phyloP scores from a whole-genome alignment of 352 stramenopile genomes.

The Phytophthora fragariae region DNA sequence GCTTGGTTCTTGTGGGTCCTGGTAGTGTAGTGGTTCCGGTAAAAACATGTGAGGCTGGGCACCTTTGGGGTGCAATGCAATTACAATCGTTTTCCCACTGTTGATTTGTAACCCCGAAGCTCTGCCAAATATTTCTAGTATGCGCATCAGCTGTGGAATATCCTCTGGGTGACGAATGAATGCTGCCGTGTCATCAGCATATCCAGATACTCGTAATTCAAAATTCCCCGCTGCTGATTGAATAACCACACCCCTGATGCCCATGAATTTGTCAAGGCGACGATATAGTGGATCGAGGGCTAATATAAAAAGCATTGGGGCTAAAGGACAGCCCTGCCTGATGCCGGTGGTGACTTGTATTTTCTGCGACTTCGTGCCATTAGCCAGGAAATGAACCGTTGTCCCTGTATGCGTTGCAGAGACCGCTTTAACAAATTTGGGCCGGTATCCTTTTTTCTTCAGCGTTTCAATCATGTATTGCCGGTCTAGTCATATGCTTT shows the following conservation, averaged over 20 bases:
- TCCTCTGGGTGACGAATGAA: background rate
- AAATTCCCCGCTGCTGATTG: background rate
- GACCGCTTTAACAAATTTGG: background rate
- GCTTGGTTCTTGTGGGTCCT: background rate
- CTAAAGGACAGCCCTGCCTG: conserved; percentile 13
- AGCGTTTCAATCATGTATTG: conserved; percentile 1
- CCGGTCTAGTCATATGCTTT: conserved; percentile 17
- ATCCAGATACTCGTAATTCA: background rate
- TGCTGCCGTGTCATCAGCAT: background rate
- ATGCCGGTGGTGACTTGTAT: conserved; percentile 9
- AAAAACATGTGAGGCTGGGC: background rate
- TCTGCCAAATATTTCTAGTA: background rate
- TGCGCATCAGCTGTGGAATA: background rate
- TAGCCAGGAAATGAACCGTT: conserved; percentile 4
- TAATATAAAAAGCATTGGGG: conserved; percentile 13
- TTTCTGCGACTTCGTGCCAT: background rate
- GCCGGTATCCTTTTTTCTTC: background rate
- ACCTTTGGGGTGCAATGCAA: background rate
- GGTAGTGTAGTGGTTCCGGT: background rate
- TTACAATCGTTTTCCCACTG: background rate
- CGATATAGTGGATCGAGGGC: conserved; percentile 3
- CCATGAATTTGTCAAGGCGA: background rate
- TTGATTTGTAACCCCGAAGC: background rate
- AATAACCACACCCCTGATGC: background rate
- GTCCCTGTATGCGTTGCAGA: background rate